Evolutionary conservation across 1,284 basidiomycete species (phyloP), one percentile per base, ranked within the genome.

Genomic region (Melampsora larici-populina): DNA sequence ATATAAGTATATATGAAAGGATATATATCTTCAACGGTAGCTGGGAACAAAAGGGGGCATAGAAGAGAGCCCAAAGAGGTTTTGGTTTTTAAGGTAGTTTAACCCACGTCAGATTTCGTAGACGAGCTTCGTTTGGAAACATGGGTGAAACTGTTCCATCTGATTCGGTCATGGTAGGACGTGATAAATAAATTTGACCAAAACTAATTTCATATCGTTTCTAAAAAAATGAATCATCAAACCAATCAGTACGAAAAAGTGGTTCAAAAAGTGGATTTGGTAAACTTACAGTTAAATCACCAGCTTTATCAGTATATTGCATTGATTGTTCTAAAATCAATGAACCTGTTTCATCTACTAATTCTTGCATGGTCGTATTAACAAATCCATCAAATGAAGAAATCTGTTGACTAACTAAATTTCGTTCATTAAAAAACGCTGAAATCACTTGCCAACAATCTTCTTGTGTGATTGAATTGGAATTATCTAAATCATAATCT

Each of bases 321-420:
- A 94, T 91, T 78, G 91, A 91, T 85, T 99, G 96, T 86, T 99
- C 96, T 70, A 99, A 87, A 79, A 96, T 95, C 82, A 99, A 89
- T 81, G 93, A 92, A 46, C 90, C 87, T 81, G 93, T 94, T 86
- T 99, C 97, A 83, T 99, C 96, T 48, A 99, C 95, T 46, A 99
- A 88, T 84, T 99, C 96, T 85, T 99, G 96, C 92, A 99, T 97
- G n/a, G 95, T 98, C 83, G 97, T 98, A 84, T 96, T 93, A 68
- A 99, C 93, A 83, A 99, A 99, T 85, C 99, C 97, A 85, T 99
- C 95, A 86, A 97, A 99, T 40, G 93, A 96, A 86, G 97, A 94
- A 77, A 99, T 89, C 85, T 99, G 96, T 84, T 99, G 97, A 74
- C 94, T 89, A 78, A 99, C 97, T 79, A 99, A 90, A 85, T 96